Base-by-base conservation (phyloP, 148 eudicot genomes). In the Chenopodium formosanum region DNA sequence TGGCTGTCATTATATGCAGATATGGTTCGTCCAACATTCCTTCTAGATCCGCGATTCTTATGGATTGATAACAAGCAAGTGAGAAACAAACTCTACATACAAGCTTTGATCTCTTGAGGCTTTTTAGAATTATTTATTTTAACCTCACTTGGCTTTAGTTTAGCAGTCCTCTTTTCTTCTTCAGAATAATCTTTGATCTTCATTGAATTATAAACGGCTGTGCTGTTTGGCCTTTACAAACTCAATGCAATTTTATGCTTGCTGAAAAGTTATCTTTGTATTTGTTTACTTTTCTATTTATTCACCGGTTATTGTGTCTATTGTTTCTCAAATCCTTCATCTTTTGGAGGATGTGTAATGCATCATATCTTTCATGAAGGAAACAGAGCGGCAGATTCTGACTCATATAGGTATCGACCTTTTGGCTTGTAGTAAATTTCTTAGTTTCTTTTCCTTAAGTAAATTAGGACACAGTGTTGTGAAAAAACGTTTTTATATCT, bases 181-280 rank as follows among this genome's bases (percentile, higher is more conserved):
- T 32, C 44, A 1, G 46, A 29, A 29, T 11, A 69, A 32, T 62
- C 66, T 67, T 67, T 67, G 52, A n/a, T 37, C 52, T 71, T 44
- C 14, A 48, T 37, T 70, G 74, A 40, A 20, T 37, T 40, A 37
- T 11, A 20, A 70, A 70, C 37, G 22, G 25, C 10, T 44, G 19
- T 69, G 37, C 48, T 47, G 31, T n/a, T 46, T 73, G 76, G 60
- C 76, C 76, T 40, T 72, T 11, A 47, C 25, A 73, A 73, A 73
- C 76, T 73, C 74, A 14, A 16, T 70, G 74, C 74, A 70, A 9
- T 37, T 40, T 7, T 11, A 27, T 32, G 19, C 34, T 20, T 73
- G 19, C 6, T 73, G 31, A 60, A 48, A 47, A 23, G 0, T 47
- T 12, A 40, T 67, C 10, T 4, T n/a, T n/a, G 19, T 67, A 25